Evolutionary conservation across 306 rosid genomes (phyloP).

Genomic region (Lagenaria siceraria): DNA sequence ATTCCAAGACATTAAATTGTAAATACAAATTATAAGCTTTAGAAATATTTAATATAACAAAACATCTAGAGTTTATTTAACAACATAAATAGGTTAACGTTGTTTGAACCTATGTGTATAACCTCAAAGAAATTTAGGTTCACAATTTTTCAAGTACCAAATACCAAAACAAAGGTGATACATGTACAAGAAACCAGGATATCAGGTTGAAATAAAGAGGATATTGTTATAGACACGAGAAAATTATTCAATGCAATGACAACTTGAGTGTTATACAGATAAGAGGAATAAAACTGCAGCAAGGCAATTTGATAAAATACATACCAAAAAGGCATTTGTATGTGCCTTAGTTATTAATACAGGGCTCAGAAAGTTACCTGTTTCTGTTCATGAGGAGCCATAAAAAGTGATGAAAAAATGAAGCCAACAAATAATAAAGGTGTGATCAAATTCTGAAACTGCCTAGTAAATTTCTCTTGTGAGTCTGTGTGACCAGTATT

Average conservation of each 20-base stretch:
- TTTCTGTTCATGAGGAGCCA: constrained; percentile 48
- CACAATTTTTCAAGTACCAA: not conserved
- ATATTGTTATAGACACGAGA: not conserved
- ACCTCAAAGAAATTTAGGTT: not conserved
- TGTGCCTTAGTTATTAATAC: not conserved
- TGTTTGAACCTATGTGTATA: not conserved
- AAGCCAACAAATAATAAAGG: constrained; percentile 43
- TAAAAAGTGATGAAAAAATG: constrained; percentile 34
- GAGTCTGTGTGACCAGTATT: constrained; percentile 40
- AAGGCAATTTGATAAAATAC: not conserved
- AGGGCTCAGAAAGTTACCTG: constrained; percentile 31
- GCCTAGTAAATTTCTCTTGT: constrained; percentile 41
- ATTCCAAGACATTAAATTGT: not conserved
- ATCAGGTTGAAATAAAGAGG: not conserved
- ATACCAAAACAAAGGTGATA: not conserved
- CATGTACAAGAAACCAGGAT: not conserved
- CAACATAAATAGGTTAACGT: not conserved
- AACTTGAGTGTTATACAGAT: not conserved
- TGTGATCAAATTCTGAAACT: constrained; percentile 34
- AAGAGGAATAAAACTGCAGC: not conserved
- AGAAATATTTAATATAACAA: not conserved
- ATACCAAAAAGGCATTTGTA: not conserved
- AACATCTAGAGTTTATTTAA: not conserved
- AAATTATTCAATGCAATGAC: not conserved
- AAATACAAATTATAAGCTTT: not conserved